These are phyloP conservation scores for Aristolochia fimbriata DNA, from an alignment of 164 flowering plant genomes.

Conservation along the genomic window DNA sequence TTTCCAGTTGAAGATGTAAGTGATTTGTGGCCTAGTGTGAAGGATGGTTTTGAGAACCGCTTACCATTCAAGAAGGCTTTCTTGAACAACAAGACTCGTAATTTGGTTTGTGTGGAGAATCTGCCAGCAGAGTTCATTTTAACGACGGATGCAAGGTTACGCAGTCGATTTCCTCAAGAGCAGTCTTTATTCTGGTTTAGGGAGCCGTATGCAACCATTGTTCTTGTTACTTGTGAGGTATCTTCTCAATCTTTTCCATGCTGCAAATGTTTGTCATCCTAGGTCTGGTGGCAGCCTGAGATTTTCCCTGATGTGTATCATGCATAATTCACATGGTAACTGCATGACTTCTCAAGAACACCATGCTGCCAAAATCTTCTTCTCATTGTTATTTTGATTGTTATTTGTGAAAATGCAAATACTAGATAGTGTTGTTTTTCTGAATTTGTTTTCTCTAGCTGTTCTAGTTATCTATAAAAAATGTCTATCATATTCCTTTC, in stretches of 20 bases:
- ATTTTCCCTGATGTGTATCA: too few relatives aligned
- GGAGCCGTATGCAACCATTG: slow-evolving; percentile 91
- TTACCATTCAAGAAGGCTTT: slow-evolving; percentile 73
- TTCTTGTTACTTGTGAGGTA: slow-evolving; percentile 98
- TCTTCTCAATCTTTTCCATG: background rate
- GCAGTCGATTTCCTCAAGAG: slow-evolving; percentile 91
- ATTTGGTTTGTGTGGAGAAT: slow-evolving; percentile 64
- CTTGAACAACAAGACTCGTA: slow-evolving; percentile 88
- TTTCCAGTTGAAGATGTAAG: slow-evolving; percentile 94
- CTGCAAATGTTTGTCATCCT: background rate
- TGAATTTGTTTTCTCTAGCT: too few relatives aligned
- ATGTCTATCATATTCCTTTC: too few relatives aligned
- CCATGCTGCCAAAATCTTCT: background rate
- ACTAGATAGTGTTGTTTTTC: too few relatives aligned
- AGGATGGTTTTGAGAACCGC: slow-evolving; percentile 57
- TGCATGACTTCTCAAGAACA: background rate
- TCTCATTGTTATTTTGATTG: too few relatives aligned
- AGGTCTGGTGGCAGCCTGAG: background rate
- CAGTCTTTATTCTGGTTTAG: slow-evolving; percentile 89
- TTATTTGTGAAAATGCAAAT: too few relatives aligned
- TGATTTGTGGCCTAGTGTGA: slow-evolving; percentile 83
- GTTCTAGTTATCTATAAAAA: too few relatives aligned
- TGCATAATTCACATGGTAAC: too few relatives aligned
- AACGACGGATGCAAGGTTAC: slow-evolving; percentile 86
- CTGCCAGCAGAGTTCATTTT: slow-evolving; percentile 80